phyloP scores from a whole-genome alignment of 2,329 filamentous ascomycete species.

The Daldinia sp. region DNA sequence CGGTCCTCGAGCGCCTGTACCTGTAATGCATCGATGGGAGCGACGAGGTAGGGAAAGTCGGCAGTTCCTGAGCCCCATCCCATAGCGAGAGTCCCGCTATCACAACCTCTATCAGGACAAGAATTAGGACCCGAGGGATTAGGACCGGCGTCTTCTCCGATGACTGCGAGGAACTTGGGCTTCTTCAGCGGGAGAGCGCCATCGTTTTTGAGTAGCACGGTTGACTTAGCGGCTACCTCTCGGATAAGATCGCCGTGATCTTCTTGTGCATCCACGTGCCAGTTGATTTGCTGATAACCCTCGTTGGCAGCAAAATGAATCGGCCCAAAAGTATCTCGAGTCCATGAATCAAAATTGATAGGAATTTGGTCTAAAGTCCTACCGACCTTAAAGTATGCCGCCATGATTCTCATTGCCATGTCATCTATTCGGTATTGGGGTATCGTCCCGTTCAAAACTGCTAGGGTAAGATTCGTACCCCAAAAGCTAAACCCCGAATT shows the following conservation, averaged over 20 bases:
- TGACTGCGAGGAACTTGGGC: conserved; percentile 77
- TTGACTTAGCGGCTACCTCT: conserved; percentile 79
- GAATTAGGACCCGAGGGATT: conserved; percentile 81
- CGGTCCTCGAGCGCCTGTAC: conserved; percentile 67
- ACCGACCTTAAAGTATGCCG: conserved; percentile 73
- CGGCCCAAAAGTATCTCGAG: conserved; percentile 75
- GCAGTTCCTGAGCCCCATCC: conserved; percentile 81
- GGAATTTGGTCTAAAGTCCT: conserved; percentile 56
- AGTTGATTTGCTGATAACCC: conserved; percentile 74
- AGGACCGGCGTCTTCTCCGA: conserved; percentile 84
- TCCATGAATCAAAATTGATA: conserved; percentile 92
- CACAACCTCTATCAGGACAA: conserved; percentile 72
- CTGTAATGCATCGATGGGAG: conserved; percentile 75
- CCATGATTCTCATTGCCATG: conserved; percentile 86
- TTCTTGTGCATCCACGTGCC: conserved; percentile 82
- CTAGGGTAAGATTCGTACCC: conserved; percentile 87
- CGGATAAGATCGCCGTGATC: conserved; percentile 79
- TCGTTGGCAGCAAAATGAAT: conserved; percentile 69
- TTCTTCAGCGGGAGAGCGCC: conserved; percentile 79
- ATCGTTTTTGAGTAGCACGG: conserved; percentile 88
- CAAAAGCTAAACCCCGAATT: conserved; percentile 77
- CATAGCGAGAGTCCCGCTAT: conserved; percentile 73
- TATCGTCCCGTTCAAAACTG: conserved; percentile 87
- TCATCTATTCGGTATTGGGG: conserved; percentile 90
- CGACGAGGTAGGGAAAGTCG: conserved; percentile 78